phyloP scores from a whole-genome alignment of 2,329 filamentous ascomycete species.

The Trichophyton verrucosum region DNA sequence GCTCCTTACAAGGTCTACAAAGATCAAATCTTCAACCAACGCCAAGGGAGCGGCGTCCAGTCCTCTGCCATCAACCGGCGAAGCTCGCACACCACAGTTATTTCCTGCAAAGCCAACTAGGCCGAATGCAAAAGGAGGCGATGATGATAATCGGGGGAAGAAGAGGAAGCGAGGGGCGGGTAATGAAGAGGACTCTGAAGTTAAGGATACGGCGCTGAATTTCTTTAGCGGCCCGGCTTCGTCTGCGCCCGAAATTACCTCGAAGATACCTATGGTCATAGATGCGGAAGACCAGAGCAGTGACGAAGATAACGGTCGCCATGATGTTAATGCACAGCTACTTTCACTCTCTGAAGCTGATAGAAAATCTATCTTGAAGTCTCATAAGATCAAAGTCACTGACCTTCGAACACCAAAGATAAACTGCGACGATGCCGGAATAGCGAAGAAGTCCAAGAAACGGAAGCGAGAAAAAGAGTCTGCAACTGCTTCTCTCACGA shows the following conservation, averaged over 20 bases:
- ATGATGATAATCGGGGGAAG: constrained; percentile 18
- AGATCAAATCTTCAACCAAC: constrained; percentile 26
- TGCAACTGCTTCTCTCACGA: constrained; percentile 26
- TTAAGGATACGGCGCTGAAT: neutral
- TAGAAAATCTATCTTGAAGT: constrained; percentile 60
- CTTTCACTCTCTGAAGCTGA: constrained; percentile 51
- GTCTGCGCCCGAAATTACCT: neutral
- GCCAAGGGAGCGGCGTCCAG: constrained; percentile 17
- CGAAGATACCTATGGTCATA: constrained; percentile 10
- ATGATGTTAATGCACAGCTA: neutral
- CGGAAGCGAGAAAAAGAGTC: constrained; percentile 37
- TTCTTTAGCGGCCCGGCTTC: neutral
- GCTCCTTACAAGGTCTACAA: constrained; percentile 34
- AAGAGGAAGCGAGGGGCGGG: constrained; percentile 28
- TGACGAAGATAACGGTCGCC: neutral
- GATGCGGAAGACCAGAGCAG: constrained; percentile 7
- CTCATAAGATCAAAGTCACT: constrained; percentile 74
- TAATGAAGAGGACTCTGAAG: constrained; percentile 11
- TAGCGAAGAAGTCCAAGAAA: constrained; percentile 43
- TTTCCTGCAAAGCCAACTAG: constrained; percentile 20
- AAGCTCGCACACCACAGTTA: constrained; percentile 28
- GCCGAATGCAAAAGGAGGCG: constrained; percentile 16
- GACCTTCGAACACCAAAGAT: constrained; percentile 43
- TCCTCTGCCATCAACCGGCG: constrained; percentile 30
- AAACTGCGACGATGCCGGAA: constrained; percentile 24